These are phyloP conservation scores for Sporothrix euskadiensis DNA, from an alignment of 2,329 filamentous ascomycete genomes.

Conservation along the genomic window DNA sequence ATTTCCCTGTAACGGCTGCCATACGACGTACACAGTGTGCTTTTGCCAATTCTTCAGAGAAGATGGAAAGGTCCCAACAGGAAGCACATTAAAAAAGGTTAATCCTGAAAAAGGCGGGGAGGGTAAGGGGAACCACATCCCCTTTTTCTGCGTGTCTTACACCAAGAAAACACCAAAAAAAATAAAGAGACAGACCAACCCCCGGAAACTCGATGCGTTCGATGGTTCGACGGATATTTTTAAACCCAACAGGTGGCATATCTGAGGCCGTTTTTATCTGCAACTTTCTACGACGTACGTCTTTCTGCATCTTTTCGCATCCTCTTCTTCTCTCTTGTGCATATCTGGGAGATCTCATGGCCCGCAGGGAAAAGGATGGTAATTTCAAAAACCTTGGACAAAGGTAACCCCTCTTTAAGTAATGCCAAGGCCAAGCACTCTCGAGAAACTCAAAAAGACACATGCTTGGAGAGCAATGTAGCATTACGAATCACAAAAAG, in stretches of 20 bases:
- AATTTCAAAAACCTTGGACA: conserved; percentile 8
- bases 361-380: background rate
- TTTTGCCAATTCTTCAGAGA: background rate
- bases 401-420: background rate
- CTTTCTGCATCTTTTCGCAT: background rate
- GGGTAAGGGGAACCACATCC: conserved; percentile 11
- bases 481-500: background rate
- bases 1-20: too few relatives aligned
- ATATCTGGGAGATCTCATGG: background rate
- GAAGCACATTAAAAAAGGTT: conserved; percentile 1
- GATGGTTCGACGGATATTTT: background rate
- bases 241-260: background rate
- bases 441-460: background rate
- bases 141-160: background rate
- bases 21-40: background rate
- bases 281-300: too few relatives aligned
- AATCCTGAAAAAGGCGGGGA: conserved; percentile 10
- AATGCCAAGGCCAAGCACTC: background rate
- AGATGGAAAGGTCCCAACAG: background rate
- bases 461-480: background rate
- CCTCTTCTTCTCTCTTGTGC: background rate
- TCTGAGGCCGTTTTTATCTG: background rate
- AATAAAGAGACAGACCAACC: background rate
- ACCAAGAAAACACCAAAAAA: background rate
- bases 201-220: background rate